These are phyloP conservation scores for Cardamine occulta DNA, from an alignment of 345 rosid species.

Conservation along the genomic window DNA sequence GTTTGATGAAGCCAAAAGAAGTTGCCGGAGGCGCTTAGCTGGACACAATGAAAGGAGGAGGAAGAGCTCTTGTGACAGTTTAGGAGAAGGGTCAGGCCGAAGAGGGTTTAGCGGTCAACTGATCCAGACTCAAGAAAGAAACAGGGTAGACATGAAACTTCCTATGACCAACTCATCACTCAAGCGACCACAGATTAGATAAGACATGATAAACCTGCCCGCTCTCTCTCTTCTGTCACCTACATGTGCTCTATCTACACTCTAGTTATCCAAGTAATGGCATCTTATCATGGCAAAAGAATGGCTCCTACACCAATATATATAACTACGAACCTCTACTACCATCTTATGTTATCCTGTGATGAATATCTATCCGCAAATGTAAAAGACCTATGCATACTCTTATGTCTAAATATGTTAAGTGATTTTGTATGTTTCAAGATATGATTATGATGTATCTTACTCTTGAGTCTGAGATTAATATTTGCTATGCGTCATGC, in stretches of 20 bases:
- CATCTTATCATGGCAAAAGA: conserved; percentile 27
- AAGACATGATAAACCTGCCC: conserved; percentile 5
- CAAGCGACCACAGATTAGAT: conserved; percentile 53
- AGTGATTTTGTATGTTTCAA: conserved; percentile 17
- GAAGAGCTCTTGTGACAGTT: conserved; percentile 61
- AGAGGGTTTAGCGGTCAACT: conserved; percentile 43
- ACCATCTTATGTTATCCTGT: conserved; percentile 20
- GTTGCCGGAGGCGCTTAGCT: conserved; percentile 83
- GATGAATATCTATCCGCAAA: conserved; percentile 19
- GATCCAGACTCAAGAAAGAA: conserved; percentile 43
- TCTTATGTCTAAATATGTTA: conserved; percentile 23
- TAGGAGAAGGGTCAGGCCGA: conserved; percentile 66
- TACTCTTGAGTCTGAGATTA: background rate
- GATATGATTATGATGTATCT: background rate
- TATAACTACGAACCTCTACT: conserved; percentile 13
- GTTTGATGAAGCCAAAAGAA: conserved; percentile 88
- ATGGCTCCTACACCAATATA: conserved; percentile 9
- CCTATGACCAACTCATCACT: conserved; percentile 41
- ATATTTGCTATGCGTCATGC: background rate
- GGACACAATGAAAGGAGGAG: conserved; percentile 91
- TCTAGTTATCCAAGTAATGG: conserved; percentile 29
- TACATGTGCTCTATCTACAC: conserved; percentile 29
- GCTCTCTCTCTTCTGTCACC: conserved; percentile 97
- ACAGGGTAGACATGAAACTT: conserved; percentile 27
- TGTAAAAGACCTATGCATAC: conserved; percentile 13